Evolutionary conservation across 768 basidiomycete genomes (phyloP).

Genomic region (Hysterangium stoloniferum): DNA sequence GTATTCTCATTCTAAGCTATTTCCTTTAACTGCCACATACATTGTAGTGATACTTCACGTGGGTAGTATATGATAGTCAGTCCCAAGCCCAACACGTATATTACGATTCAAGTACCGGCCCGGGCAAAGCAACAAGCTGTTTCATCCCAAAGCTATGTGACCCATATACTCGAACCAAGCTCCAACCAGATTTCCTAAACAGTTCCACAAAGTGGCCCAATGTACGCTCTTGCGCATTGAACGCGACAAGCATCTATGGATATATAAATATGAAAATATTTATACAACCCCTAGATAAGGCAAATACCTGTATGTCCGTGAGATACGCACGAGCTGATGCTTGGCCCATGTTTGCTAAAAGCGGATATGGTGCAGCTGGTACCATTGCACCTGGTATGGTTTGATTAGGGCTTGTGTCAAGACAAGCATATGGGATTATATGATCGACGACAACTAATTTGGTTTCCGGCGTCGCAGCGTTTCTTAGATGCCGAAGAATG

Average conservation of each 20-base stretch:
- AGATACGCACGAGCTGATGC: conserved; percentile 14
- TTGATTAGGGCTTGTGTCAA: not conserved
- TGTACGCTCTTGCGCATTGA: conserved; percentile 34
- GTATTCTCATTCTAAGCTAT: too few relatives aligned
- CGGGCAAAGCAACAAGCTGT: not conserved
- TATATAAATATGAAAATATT: too few relatives aligned
- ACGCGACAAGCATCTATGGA: conserved; percentile 31
- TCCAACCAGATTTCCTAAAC: conserved; percentile 28
- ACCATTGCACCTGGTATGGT: conserved; percentile 7
- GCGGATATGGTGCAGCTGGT: conserved; percentile 16
- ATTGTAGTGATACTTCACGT: too few relatives aligned
- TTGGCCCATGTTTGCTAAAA: conserved; percentile 20
- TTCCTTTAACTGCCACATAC: too few relatives aligned
- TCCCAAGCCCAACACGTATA: too few relatives aligned
- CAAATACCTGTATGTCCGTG: conserved; percentile 14
- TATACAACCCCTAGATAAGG: not conserved
- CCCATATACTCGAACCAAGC: conserved; percentile 14
- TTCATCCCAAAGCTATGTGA: not conserved
- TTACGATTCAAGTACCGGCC: too few relatives aligned
- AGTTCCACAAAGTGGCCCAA: conserved; percentile 25
- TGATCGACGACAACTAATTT: conserved; percentile 22
- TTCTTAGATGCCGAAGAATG: conserved; percentile 18
- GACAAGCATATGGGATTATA: conserved; percentile 14
- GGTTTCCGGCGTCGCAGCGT: conserved; percentile 17
- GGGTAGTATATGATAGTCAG: too few relatives aligned